Evolutionary conservation across 1,139 yeast genomes (phyloP), one percentile per base, ranked within the genome.

Genomic region (Kazachstania sp.): DNA sequence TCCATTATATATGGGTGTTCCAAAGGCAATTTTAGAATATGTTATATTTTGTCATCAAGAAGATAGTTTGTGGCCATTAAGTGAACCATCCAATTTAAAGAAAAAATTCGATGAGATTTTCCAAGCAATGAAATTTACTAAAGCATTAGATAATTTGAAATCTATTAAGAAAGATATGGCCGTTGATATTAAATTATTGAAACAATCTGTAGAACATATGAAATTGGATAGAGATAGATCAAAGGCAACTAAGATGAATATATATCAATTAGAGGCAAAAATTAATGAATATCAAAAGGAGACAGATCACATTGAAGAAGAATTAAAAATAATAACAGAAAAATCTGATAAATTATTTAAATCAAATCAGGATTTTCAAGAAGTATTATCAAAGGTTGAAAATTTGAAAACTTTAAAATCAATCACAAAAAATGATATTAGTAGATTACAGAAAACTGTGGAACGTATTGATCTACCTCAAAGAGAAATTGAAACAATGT

Each of bases 41-140:
- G 98, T 94, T 41, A 83, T 92, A 2, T 94, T 94, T 65, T 92
- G 98, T 61, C 99, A 94, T 62, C 99, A 94, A 65, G 99, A 94
- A 60, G 99, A 94, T 51, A 83, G 94, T 59, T 68, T 87, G 37
- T 94, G 99, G 99, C 99, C 99, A 1, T 71, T 94, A 48, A 80
- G 92, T 55, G 99, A 94, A 65, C 95, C 98, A 1, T 75, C 95
- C 7, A 77, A 77, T 13, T 73, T 94, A 61, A 94, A 94, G 67
- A 90, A 90, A 67, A 76, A 92, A 50, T 94, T 94, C 59, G 98
- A 94, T 65, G 98, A 92, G 63, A 92, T 94, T 6, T 94, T 94
- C 58, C 97, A 94, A 64, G 96, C 97, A 0, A 78, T 88, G 55
- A 88, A 87, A 64, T 94, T 85, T 59, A 88, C 97, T 1, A 90